These are phyloP conservation scores for Whalleya microplaca DNA, from an alignment of 2,329 filamentous ascomycete species.

Conservation along the genomic window DNA sequence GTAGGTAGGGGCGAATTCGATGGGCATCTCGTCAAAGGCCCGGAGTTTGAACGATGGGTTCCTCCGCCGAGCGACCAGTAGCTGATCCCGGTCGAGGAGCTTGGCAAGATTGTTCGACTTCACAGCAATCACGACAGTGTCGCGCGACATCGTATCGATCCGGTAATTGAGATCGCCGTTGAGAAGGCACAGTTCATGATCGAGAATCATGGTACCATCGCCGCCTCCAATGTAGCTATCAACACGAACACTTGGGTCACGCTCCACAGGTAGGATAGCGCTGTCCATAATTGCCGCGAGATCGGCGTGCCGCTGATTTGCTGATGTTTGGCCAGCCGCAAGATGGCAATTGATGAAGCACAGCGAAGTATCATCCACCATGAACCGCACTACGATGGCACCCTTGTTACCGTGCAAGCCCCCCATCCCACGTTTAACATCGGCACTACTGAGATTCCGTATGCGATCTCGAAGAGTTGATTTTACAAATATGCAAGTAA, in stretches of 20 bases:
- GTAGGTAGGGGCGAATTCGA: conserved; percentile 93
- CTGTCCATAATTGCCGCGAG: conserved; percentile 87
- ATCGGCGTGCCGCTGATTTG: conserved; percentile 89
- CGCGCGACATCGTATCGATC: conserved; percentile 94
- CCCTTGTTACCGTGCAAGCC: conserved; percentile 97
- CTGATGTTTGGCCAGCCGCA: conserved; percentile 89
- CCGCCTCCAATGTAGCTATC: conserved; percentile 90
- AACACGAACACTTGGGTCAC: conserved; percentile 66
- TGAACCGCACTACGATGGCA: conserved; percentile 87
- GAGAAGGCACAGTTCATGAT: conserved; percentile 95
- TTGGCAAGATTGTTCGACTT: conserved; percentile 80
- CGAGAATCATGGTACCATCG: conserved; percentile 90
- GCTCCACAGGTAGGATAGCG: conserved; percentile 72
- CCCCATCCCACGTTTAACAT: conserved; percentile 95
- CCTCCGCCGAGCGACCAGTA: conserved; percentile 84
- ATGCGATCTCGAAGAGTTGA: conserved; percentile 76
- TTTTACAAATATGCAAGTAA: conserved; percentile 95
- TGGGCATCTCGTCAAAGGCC: conserved; percentile 87
- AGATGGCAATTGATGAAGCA: conserved; percentile 98
- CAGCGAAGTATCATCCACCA: conserved; percentile 89
- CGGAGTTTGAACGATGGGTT: conserved; percentile 89
- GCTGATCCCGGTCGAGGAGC: conserved; percentile 89
- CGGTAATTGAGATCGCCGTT: conserved; percentile 98
- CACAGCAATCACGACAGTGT: conserved; percentile 86
- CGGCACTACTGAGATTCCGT: conserved; percentile 74